These are phyloP conservation scores for Tilletia caries DNA, from an alignment of 1,284 basidiomycete genomes.

Conservation along the genomic window DNA sequence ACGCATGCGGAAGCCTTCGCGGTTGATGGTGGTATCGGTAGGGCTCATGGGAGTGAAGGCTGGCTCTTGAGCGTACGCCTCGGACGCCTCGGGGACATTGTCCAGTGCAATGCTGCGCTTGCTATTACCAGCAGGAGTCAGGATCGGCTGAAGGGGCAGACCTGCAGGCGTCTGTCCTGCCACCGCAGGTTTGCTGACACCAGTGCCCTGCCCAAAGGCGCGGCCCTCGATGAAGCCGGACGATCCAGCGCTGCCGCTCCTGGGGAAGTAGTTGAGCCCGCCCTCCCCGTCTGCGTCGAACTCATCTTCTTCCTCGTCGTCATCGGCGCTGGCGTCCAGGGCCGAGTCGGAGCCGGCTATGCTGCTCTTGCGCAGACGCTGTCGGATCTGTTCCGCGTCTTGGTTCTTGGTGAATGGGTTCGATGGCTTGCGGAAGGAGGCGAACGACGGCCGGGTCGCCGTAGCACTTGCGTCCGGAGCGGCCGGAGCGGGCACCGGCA, in stretches of 20 bases:
- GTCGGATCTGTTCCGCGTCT: constrained; percentile 16
- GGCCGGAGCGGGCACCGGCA: neutral
- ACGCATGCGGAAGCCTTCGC: neutral
- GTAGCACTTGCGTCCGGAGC: neutral
- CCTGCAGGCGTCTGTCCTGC: constrained; percentile 11
- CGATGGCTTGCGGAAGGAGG: constrained; percentile 6
- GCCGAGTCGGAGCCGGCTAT: constrained; percentile 14
- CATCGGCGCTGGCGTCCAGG: constrained; percentile 3
- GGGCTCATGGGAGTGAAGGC: constrained; percentile 6
- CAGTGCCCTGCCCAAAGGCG: constrained; percentile 11
- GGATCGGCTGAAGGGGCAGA: constrained; percentile 19
- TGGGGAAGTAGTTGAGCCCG: neutral
- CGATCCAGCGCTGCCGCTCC: neutral
- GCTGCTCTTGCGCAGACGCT: constrained; percentile 11
- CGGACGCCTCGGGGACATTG: constrained; percentile 11
- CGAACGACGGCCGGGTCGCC: neutral
- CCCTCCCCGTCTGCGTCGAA: neutral
- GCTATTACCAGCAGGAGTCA: constrained; percentile 22
- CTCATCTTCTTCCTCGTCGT: constrained; percentile 17
- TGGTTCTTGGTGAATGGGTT: constrained; percentile 31
- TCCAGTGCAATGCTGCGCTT: constrained; percentile 14
- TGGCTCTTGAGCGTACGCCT: constrained; percentile 10
- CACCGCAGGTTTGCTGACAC: constrained; percentile 9
- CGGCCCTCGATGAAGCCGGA: neutral
- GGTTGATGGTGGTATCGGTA: neutral